Percentiles rank a stretch among this genome's conserved stretches.
phyloP scores from a whole-genome alignment of 1,284 basidiomycete species.

The Heterobasidion occidentale region DNA sequence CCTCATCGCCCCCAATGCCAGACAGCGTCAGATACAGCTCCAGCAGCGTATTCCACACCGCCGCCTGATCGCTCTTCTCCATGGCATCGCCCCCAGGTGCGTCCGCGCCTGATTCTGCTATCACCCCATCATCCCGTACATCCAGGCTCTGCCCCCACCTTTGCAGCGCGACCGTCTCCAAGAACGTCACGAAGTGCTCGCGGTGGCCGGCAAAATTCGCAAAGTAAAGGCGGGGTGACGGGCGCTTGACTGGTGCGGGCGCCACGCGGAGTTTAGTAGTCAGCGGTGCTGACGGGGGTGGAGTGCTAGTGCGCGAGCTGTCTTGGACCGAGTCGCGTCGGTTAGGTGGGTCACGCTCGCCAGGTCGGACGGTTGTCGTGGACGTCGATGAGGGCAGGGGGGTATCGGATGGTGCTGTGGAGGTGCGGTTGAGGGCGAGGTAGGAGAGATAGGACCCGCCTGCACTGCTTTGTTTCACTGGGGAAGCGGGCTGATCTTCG shows the following conservation, averaged over 20 bases:
- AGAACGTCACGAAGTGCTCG: conserved; percentile 76
- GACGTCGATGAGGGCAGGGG: conserved; percentile 34
- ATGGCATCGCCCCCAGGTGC: conserved; percentile 37
- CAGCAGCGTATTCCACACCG: conserved; percentile 94
- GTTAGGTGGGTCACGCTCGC: conserved; percentile 22
- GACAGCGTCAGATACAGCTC: conserved; percentile 80
- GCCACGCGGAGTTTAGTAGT: conserved; percentile 12
- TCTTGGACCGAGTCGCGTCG: conserved; percentile 21
- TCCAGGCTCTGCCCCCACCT: conserved; percentile 80
- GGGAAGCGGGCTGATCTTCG: conserved; percentile 24
- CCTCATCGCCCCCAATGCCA: conserved; percentile 18
- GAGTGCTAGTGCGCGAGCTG: conserved; percentile 18
- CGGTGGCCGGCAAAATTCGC: conserved; percentile 93
- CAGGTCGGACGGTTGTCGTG: conserved; percentile 38
- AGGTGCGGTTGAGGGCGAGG: conserved; percentile 61
- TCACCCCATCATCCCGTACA: conserved; percentile 8
- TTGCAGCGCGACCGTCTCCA: conserved; percentile 79
- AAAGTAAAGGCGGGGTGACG: conserved; percentile 85
- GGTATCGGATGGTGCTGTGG: conserved; percentile 18
- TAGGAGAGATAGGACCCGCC: conserved; percentile 32
- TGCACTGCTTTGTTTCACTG: conserved; percentile 19
- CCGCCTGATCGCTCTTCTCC: conserved; percentile 69
- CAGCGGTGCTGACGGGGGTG: conserved; percentile 18
- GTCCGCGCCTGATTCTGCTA: conserved; percentile 14
- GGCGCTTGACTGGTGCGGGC: conserved; percentile 37